Conservation (phyloP, 192 early-diverging fungal genomes). For the Spinellus fusiger region DNA sequence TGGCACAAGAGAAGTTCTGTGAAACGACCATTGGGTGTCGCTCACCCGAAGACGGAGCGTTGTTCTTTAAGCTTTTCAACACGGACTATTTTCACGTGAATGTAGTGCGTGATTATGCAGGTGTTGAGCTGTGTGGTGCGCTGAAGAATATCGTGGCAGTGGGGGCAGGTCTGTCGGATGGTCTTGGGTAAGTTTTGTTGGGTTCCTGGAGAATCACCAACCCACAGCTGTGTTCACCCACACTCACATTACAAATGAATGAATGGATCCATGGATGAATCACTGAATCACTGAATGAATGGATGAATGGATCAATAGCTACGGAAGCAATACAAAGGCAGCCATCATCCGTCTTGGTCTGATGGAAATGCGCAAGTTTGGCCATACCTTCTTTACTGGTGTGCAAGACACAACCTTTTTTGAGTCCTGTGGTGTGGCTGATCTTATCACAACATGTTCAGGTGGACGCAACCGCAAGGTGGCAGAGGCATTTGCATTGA, state of each 20-base stretch:
- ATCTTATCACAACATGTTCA: conserved; percentile 91
- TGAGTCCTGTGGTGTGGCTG: conserved; percentile 95
- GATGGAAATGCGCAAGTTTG: conserved; percentile 91
- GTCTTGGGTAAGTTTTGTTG: conserved; percentile 54
- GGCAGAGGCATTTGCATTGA: conserved; percentile 83
- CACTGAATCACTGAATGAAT: no score
- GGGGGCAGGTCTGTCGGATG: conserved; percentile 89
- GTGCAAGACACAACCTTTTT: conserved; percentile 92
- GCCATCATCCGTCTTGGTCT: conserved; percentile 93
- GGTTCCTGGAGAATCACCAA: neutral
- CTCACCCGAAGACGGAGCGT: conserved; percentile 59
- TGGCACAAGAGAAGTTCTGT: conserved; percentile 88
- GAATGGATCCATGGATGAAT: no score
- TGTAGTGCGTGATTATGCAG: conserved; percentile 79
- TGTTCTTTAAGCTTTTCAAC: conserved; percentile 80
- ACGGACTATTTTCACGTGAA: conserved; percentile 83
- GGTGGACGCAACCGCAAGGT: conserved; percentile 90
- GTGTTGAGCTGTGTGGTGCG: conserved; percentile 94
- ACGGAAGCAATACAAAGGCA: conserved; percentile 93
- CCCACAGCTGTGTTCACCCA: no score
- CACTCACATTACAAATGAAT: no score
- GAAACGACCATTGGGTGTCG: conserved; percentile 89
- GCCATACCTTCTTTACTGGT: conserved; percentile 66
- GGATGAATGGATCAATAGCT: conserved; percentile 2
- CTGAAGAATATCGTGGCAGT: conserved; percentile 96